Evolutionary conservation across 495 filamentous ascomycete species (phyloP), one percentile per base, ranked within the genome.

Genomic region (Penicillium mononematosum): DNA sequence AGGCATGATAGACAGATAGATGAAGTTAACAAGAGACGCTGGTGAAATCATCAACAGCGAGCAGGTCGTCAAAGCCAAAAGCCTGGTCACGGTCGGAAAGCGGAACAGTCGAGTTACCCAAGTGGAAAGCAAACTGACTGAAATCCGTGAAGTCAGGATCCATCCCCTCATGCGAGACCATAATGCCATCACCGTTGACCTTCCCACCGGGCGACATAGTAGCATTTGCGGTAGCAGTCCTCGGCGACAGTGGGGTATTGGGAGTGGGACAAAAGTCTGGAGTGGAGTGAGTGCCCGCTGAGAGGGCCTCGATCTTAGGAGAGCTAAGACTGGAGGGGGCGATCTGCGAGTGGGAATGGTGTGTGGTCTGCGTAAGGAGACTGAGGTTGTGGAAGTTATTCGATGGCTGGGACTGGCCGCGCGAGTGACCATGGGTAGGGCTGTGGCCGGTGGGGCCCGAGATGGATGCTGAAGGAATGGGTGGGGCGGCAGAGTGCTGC

Each of bases 261-360:
- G 74, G 74, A 0, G 74, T 72, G 0, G 71, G 70, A 45, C 72
- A 75, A 44, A 71, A 68, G 7, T 75, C 70, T 0, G 73, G 71
- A 1, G 70, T 74, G 19, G 72, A 70, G 12, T 73, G 58, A 5
- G 72, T 67, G 53, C 71, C 72, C 1, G 67, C 60, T 2, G 67
- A 65, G 5, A 67, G 39, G 11, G 62, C 41, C 44, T 70, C 69
- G 32, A 68, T 36, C 50, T 44, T 59, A 1, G 70, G 66, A 0
- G 69, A 67, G 56, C 53, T 60, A 20, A 46, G 50, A 39, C 25
- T 58, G 7, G 63, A 64, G 10, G 63, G 50, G 8, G 47, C 25
- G 8, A 55, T 43, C 39, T 31, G 45, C 5, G 45, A 19, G 45
- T 58, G 60, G 24, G 60, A 58, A 39, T 59, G 65, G 55, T 65